Evolutionary conservation across 208 protist species (phyloP).

Genomic region (Trypanosoma melophagium): DNA sequence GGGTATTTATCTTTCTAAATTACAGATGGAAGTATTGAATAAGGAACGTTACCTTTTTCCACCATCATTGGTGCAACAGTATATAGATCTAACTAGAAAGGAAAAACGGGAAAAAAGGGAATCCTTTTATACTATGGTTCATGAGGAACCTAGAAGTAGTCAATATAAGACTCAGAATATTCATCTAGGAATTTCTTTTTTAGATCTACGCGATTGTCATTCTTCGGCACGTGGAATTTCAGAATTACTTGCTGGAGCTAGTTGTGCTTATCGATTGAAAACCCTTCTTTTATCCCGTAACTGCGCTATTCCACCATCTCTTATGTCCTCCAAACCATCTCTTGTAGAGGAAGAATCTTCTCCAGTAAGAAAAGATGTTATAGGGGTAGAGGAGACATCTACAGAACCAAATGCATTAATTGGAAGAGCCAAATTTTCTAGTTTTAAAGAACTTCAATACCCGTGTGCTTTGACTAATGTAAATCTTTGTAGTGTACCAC

Average conservation of each 20-base stretch:
- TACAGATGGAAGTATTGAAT: constrained; percentile 34
- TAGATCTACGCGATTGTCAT: constrained; percentile 63
- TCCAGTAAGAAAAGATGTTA: neutral
- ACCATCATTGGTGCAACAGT: constrained; percentile 29
- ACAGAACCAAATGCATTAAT: constrained; percentile 16
- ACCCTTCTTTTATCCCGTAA: constrained; percentile 51
- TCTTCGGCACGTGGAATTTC: constrained; percentile 63
- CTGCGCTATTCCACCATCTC: constrained; percentile 28
- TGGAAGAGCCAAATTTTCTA: constrained; percentile 30
- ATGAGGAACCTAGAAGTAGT: neutral
- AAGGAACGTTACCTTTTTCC: constrained; percentile 48
- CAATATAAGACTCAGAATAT: constrained; percentile 3
- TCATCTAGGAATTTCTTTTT: constrained; percentile 50
- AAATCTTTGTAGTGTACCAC: constrained; percentile 49
- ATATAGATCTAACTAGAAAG: neutral
- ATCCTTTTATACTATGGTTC: neutral
- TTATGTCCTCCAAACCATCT: constrained; percentile 25
- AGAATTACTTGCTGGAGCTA: constrained; percentile 59
- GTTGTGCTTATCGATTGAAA: constrained; percentile 47
- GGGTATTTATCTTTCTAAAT: constrained; percentile 65
- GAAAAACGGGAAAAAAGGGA: neutral
- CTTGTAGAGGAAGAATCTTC: neutral
- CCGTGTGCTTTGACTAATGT: constrained; percentile 41
- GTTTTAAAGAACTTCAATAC: constrained; percentile 37
- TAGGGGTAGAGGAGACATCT: neutral